These are phyloP conservation scores for Alternaria conjuncta DNA, from an alignment of 2,329 filamentous ascomycete species.

Conservation along the genomic window DNA sequence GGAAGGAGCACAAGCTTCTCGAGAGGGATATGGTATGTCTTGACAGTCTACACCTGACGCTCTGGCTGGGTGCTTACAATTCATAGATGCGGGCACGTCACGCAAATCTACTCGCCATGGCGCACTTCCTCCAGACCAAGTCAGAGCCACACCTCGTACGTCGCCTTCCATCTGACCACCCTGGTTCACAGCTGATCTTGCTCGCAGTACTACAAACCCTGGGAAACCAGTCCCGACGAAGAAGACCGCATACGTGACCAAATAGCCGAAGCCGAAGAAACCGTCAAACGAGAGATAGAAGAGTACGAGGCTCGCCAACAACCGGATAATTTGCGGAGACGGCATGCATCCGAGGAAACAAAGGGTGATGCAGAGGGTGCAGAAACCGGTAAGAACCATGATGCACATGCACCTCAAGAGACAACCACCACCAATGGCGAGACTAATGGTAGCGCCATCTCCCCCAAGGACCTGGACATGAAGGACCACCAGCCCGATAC, in stretches of 20 bases:
- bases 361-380: slow-evolving; percentile 23
- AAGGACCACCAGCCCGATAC: slow-evolving; percentile 32
- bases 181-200: slow-evolving; percentile 23
- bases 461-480: slow-evolving; percentile 32
- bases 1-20: slow-evolving; percentile 73
- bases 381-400: slow-evolving; percentile 32
- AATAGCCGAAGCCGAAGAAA: slow-evolving; percentile 67
- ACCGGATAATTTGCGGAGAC: slow-evolving; percentile 34
- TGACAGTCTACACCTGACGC: neutral
- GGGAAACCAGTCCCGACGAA: slow-evolving; percentile 73
- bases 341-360: slow-evolving; percentile 17
- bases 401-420: slow-evolving; percentile 28
- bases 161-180: slow-evolving; percentile 17
- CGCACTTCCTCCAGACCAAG: slow-evolving; percentile 75
- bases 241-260: slow-evolving; percentile 75
- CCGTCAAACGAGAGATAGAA: slow-evolving; percentile 68
- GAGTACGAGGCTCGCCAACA: slow-evolving; percentile 62
- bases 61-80: slow-evolving; percentile 20
- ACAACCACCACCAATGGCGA: slow-evolving; percentile 28
- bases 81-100: slow-evolving; percentile 77
- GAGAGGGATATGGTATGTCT: slow-evolving; percentile 75
- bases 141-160: slow-evolving; percentile 76
- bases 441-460: slow-evolving; percentile 31
- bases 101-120: slow-evolving; percentile 71
- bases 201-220: slow-evolving; percentile 81